A percentile compares a stretch with the other conserved stretches of the same genome.
Conservation (phyloP, 2,329 filamentous ascomycete species). For the Calonectria ilicicola region DNA sequence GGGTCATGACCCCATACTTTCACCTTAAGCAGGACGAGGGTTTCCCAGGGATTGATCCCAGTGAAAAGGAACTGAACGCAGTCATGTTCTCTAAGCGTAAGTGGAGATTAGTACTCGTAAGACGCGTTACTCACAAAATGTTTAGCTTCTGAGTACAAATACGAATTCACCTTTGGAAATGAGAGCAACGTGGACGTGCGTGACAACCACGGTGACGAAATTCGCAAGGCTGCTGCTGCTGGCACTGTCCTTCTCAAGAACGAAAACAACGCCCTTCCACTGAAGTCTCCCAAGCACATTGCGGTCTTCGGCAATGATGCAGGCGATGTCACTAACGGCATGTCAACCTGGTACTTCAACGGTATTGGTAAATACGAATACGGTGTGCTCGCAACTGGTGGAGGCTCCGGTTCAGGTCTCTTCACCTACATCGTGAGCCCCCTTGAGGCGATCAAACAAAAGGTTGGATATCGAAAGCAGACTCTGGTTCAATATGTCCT, state of each 20-base stretch:
- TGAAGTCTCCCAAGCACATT: constrained; percentile 66
- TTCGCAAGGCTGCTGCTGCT: constrained; percentile 62
- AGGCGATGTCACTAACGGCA: constrained; percentile 70
- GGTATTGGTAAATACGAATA: constrained; percentile 70
- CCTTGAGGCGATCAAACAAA: constrained; percentile 45
- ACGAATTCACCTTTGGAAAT: constrained; percentile 4
- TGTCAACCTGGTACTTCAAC: constrained; percentile 56
- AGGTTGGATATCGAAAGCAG: not conserved
- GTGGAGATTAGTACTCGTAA: not conserved
- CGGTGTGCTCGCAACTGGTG: constrained; percentile 67
- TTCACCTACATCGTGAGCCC: constrained; percentile 48
- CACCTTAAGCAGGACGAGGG: constrained; percentile 53
- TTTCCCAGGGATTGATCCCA: constrained; percentile 54
- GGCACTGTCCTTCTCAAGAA: constrained; percentile 82
- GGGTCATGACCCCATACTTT: not conserved
- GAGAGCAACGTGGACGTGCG: constrained; percentile 48
- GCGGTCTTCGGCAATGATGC: constrained; percentile 64
- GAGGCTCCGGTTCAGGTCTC: constrained; percentile 57
- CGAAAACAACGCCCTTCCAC: constrained; percentile 67
- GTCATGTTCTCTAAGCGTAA: not conserved
- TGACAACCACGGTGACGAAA: constrained; percentile 64
- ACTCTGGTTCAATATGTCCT: not conserved
- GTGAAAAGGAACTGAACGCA: not conserved
- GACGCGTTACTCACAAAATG: not conserved
- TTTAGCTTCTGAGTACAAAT: constrained; percentile 45